Conservation (phyloP, 2,329 filamentous ascomycete species). For the Cladosporium sp. region DNA sequence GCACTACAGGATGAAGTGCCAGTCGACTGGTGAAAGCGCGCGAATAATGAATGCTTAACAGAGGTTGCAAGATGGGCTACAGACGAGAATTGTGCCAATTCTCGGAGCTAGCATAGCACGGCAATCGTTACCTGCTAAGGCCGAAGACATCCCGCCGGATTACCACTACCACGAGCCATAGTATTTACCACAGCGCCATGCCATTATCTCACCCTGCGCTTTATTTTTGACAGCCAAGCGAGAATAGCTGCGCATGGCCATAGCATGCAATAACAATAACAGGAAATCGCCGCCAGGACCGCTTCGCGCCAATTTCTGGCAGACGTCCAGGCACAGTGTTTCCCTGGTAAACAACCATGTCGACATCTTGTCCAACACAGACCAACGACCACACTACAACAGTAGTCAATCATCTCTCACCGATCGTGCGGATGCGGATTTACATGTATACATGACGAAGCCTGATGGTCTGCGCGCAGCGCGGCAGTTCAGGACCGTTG, state of each 20-base stretch:
- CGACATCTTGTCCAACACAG: background rate
- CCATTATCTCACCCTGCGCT: background rate
- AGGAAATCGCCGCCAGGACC: background rate
- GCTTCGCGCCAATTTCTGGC: background rate
- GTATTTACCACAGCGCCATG: background rate
- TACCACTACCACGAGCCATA: background rate
- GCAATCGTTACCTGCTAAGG: background rate
- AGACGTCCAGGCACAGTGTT: background rate
- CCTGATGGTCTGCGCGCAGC: background rate
- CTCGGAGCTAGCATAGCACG: no score
- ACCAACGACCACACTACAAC: background rate
- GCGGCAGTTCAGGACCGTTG: slow-evolving; percentile 1
- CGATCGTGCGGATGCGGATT: background rate
- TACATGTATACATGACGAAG: slow-evolving; percentile 1
- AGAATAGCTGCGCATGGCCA: no score
- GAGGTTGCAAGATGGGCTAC: background rate
- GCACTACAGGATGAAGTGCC: no score
- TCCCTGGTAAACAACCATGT: background rate
- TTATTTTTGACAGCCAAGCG: no score
- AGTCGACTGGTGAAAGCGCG: no score
- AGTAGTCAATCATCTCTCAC: background rate
- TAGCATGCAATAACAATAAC: no score
- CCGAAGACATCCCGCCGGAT: background rate
- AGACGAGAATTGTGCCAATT: background rate
- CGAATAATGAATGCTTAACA: background rate